A percentile compares a stretch with the other conserved stretches of the same genome.
These are phyloP conservation scores for Talaromyces nanjingensis DNA, from an alignment of 495 filamentous ascomycete genomes.

Conservation along the genomic window DNA sequence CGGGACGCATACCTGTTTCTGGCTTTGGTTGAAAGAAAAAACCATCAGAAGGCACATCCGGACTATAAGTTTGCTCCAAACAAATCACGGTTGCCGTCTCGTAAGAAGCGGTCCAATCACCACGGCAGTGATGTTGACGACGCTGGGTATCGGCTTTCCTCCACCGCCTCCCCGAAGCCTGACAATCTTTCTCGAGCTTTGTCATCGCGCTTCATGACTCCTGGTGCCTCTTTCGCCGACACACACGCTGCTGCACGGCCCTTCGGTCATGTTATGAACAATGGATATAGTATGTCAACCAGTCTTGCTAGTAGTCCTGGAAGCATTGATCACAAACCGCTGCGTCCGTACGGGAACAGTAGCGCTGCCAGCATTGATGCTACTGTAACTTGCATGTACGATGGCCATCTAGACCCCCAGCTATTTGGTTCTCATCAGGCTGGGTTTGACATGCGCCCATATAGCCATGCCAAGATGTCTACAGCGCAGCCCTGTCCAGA, in stretches of 20 bases:
- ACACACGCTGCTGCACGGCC: slow-evolving; percentile 17
- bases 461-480: not conserved
- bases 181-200: slow-evolving; percentile 18
- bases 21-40: slow-evolving; percentile 73
- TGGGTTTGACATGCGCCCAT: slow-evolving; percentile 1
- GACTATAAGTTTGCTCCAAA: slow-evolving; percentile 92
- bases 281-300: slow-evolving; percentile 21
- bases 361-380: not conserved
- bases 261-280: not conserved
- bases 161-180: slow-evolving; percentile 19
- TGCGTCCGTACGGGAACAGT: slow-evolving; percentile 30
- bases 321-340: slow-evolving; percentile 44
- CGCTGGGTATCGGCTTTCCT: slow-evolving; percentile 28
- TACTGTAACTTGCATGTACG: slow-evolving; percentile 12
- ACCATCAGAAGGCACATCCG: slow-evolving; percentile 81
- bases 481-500: not conserved
- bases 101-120: slow-evolving; percentile 33
- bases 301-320: slow-evolving; percentile 47
- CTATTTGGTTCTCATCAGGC: slow-evolving; percentile 26
- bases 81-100: slow-evolving; percentile 50
- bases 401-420: slow-evolving; percentile 38
- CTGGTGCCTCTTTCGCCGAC: slow-evolving; percentile 40
- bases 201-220: slow-evolving; percentile 25
- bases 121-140: slow-evolving; percentile 24
- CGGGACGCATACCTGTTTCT: slow-evolving; percentile 71